Conservation (phyloP, 2,329 filamentous ascomycete genomes). For the Neofusicoccum umdonicola region DNA sequence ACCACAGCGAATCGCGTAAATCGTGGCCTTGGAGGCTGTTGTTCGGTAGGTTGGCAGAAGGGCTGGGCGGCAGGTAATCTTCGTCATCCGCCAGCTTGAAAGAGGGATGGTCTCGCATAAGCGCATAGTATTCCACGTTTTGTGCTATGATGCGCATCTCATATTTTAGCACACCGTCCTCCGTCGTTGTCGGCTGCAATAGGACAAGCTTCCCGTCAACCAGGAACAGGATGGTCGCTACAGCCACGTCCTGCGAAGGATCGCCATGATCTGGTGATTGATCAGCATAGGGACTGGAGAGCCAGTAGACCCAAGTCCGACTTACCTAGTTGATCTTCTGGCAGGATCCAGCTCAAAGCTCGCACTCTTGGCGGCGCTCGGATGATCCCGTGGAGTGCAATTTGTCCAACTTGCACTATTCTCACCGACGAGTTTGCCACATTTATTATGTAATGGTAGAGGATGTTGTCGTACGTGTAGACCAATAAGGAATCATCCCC, state of each 20-base stretch:
- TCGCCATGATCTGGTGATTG: slow-evolving; percentile 67
- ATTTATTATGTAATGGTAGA: slow-evolving; percentile 90
- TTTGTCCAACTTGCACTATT: slow-evolving; percentile 92
- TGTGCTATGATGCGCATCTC: slow-evolving; percentile 97
- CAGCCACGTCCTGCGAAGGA: slow-evolving; percentile 89
- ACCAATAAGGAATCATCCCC: slow-evolving; percentile 93
- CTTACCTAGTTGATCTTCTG: slow-evolving; percentile 78
- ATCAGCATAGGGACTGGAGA: slow-evolving; percentile 22
- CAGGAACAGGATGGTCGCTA: slow-evolving; percentile 91
- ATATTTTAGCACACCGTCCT: slow-evolving; percentile 85
- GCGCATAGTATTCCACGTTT: slow-evolving; percentile 91
- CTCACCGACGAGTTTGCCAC: slow-evolving; percentile 69
- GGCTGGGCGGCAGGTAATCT: slow-evolving; percentile 45
- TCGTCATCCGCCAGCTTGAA: slow-evolving; percentile 48
- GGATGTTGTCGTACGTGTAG: slow-evolving; percentile 93
- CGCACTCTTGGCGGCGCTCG: slow-evolving; percentile 88
- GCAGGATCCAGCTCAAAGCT: slow-evolving; percentile 92
- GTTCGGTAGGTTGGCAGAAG: slow-evolving; percentile 40
- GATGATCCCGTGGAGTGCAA: slow-evolving; percentile 95
- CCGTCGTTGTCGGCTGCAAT: slow-evolving; percentile 80
- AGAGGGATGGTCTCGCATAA: slow-evolving; percentile 80
- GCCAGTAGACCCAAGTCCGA: slow-evolving; percentile 18
- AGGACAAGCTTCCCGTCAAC: slow-evolving; percentile 95
- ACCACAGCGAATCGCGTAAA: slow-evolving; percentile 86
- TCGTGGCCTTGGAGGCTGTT: slow-evolving; percentile 49